Conservation (phyloP, 257 asterid species). For the Scutellaria baicalensis region DNA sequence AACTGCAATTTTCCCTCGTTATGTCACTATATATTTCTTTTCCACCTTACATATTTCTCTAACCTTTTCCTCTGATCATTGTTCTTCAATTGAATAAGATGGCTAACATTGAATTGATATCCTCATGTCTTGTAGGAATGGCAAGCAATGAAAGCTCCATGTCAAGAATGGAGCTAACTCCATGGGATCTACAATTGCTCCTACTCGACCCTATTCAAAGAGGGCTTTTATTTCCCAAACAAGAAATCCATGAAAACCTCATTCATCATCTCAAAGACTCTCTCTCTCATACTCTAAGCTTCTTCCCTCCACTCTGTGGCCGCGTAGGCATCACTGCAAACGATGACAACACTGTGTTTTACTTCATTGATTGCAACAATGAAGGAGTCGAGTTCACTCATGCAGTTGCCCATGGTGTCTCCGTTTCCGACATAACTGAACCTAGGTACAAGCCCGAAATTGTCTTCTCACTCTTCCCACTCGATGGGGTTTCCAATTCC, state of each 20-base stretch:
- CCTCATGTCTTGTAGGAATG: slow-evolving; percentile 1
- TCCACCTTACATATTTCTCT: too few relatives aligned
- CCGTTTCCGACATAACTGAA: slow-evolving; percentile 14
- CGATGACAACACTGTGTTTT: slow-evolving; percentile 7
- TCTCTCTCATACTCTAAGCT: slow-evolving; percentile 35
- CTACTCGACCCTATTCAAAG: background rate
- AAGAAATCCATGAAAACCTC: background rate
- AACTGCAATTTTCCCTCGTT: too few relatives aligned
- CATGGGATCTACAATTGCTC: slow-evolving; percentile 17
- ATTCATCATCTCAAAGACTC: slow-evolving; percentile 33
- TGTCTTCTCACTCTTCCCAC: slow-evolving; percentile 24
- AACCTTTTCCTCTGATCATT: too few relatives aligned
- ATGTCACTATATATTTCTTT: too few relatives aligned
- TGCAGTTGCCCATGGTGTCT: slow-evolving; percentile 4
- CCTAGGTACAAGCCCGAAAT: slow-evolving; percentile 6
- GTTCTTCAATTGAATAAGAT: background rate
- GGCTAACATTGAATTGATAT: background rate
- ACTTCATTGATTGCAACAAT: slow-evolving; percentile 34
- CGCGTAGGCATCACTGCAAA: slow-evolving; percentile 22
- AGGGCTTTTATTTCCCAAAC: slow-evolving; percentile 13
- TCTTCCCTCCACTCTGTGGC: slow-evolving; percentile 55
- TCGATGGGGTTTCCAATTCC: slow-evolving; percentile 6
- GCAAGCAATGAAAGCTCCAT: background rate
- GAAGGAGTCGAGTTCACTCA: slow-evolving; percentile 7
- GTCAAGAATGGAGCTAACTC: slow-evolving; percentile 16